Conservation (phyloP, 768 basidiomycete genomes). For the Termitomyces sp. region DNA sequence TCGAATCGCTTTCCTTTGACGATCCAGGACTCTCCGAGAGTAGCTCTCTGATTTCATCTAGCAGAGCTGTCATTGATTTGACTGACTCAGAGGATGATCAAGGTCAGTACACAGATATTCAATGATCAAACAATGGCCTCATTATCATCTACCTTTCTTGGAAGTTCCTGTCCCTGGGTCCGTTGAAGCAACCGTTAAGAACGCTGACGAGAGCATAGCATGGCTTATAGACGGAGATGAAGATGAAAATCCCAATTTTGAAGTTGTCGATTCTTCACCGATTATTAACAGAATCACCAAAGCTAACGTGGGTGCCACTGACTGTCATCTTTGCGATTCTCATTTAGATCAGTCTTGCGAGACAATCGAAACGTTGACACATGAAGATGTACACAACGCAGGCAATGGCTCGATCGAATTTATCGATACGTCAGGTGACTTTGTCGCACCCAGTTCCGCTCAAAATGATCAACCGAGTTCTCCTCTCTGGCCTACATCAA, state of each 20-base stretch:
- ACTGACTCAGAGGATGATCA: conserved; percentile 7
- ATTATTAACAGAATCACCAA: conserved; percentile 9
- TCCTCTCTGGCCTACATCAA: conserved; percentile 8
- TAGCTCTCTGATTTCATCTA: not conserved
- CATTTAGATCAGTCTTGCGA: conserved; percentile 21
- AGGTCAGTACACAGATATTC: not conserved
- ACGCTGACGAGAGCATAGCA: conserved; percentile 38
- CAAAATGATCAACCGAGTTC: conserved; percentile 3
- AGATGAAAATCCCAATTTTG: conserved; percentile 55
- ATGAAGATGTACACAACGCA: not conserved
- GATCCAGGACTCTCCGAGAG: not conserved
- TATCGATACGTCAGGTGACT: conserved; percentile 10
- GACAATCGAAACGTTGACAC: conserved; percentile 8
- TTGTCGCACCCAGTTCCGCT: conserved; percentile 10
- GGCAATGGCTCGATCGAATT: conserved; percentile 24
- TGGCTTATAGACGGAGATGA: conserved; percentile 69
- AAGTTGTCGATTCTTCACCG: conserved; percentile 53
- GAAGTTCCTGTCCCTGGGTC: not conserved
- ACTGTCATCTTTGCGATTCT: not conserved
- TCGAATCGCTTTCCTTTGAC: not conserved
- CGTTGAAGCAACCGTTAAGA: not conserved
- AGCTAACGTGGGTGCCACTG: not conserved
- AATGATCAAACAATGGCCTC: not conserved
- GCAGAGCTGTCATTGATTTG: conserved; percentile 9
- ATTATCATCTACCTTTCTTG: not conserved